phyloP scores from a whole-genome alignment of 257 asterid species.

The Solanum bukasovii region DNA sequence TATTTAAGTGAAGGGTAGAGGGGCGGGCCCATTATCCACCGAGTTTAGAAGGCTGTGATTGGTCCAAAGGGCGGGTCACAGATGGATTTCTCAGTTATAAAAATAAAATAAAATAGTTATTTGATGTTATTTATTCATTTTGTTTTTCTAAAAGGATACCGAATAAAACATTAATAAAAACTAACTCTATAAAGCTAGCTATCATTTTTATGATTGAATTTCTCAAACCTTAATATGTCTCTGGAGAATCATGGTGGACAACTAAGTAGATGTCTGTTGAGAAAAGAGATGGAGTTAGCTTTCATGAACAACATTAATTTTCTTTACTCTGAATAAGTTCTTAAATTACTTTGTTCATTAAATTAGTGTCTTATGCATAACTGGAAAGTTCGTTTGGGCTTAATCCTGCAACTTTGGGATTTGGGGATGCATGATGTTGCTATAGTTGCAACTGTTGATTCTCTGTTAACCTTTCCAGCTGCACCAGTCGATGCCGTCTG shows the following conservation, averaged over 20 bases:
- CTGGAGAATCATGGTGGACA: not conserved
- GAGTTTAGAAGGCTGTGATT: too few relatives aligned
- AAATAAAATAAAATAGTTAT: too few relatives aligned
- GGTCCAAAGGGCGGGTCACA: too few relatives aligned
- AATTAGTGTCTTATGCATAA: not conserved
- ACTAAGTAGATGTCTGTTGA: not conserved
- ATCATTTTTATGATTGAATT: not conserved
- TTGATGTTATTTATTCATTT: not conserved
- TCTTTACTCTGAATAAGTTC: not conserved
- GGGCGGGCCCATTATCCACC: too few relatives aligned
- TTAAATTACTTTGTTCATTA: not conserved
- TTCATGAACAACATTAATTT: not conserved
- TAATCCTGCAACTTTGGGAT: not conserved
- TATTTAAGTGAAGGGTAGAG: too few relatives aligned
- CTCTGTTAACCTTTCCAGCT: slow-evolving; percentile 35
- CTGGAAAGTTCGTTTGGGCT: not conserved
- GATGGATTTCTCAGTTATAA: too few relatives aligned
- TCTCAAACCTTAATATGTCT: not conserved
- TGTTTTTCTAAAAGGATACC: not conserved
- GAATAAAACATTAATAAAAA: not conserved
- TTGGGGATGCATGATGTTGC: not conserved
- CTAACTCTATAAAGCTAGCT: not conserved
- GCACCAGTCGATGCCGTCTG: slow-evolving; percentile 96
- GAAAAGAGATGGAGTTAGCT: not conserved
- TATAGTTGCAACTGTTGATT: not conserved